A percentile compares a stretch with the other conserved stretches of the same genome.
Evolutionary conservation across 257 asterid genomes (phyloP).

Genomic region (Jasminum sambac): DNA sequence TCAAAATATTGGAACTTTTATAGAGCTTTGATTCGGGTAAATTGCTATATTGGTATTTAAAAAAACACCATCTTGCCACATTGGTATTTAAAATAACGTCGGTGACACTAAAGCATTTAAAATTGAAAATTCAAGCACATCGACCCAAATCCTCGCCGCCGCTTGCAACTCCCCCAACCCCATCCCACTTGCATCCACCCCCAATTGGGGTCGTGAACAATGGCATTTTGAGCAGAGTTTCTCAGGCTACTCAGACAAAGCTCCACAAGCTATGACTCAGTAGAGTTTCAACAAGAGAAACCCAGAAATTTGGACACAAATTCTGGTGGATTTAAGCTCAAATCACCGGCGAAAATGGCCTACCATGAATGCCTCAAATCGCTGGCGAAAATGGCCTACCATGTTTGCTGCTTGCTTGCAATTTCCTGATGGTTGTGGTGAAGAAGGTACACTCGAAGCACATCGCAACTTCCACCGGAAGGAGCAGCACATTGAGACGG

Average conservation of each 20-base stretch:
- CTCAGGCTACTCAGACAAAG: constrained; percentile 40
- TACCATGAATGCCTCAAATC: constrained; percentile 77
- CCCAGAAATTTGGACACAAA: no score
- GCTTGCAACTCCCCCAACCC: constrained; percentile 52
- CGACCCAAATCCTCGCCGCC: no score
- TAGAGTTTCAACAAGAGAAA: no score
- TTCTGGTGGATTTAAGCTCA: no score
- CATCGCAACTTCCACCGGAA: constrained; percentile 87
- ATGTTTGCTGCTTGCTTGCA: constrained; percentile 95
- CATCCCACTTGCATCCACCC: not conserved
- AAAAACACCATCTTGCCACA: no score
- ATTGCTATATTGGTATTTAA: no score
- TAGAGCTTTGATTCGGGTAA: no score
- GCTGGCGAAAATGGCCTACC: constrained; percentile 81
- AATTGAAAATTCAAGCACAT: no score
- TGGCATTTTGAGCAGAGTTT: constrained; percentile 53
- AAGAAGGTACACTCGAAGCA: constrained; percentile 79
- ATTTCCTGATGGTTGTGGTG: constrained; percentile 95
- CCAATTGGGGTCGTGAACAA: constrained; percentile 9
- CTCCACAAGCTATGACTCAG: constrained; percentile 25
- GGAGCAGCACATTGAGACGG: constrained; percentile 33
- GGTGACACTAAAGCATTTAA: no score
- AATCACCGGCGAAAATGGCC: constrained; percentile 29
- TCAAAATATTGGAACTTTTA: not conserved
- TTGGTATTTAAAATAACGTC: no score